phyloP scores from a whole-genome alignment of 2,329 filamentous ascomycete species.

The Penicillium sp. region DNA sequence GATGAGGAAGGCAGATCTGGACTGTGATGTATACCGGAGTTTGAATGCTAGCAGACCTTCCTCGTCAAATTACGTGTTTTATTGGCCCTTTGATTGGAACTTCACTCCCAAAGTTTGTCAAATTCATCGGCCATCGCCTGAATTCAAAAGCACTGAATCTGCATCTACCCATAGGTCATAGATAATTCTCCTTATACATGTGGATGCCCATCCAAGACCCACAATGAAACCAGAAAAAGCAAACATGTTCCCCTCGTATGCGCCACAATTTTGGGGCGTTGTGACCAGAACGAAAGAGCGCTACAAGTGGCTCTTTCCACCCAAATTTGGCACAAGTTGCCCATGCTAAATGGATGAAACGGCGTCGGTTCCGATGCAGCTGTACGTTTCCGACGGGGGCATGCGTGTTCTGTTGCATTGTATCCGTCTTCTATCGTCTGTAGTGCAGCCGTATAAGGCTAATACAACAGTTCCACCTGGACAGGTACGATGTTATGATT shows the following conservation, averaged over 20 bases:
- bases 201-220: neutral
- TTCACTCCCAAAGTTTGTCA: neutral
- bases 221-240: constrained; percentile 1
- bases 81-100: neutral
- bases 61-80: neutral
- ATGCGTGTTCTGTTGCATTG: constrained; percentile 21
- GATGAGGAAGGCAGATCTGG: constrained; percentile 15
- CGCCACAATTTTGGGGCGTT: neutral
- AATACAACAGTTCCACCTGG: neutral
- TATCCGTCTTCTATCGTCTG: constrained; percentile 13
- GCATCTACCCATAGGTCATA: constrained; percentile 8
- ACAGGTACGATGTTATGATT: neutral
- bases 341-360: constrained; percentile 21
- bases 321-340: neutral
- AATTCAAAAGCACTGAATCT: neutral
- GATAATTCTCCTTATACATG: neutral
- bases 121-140: neutral
- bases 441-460: neutral
- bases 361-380: constrained; percentile 16
- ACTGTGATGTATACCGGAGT: neutral
- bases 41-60: neutral
- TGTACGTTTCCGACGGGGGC: constrained; percentile 21
- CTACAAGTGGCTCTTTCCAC: neutral
- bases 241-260: neutral
- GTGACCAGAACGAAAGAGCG: neutral